A percentile compares a stretch with the other conserved stretches of the same genome.
These are phyloP conservation scores for Chlamydomonas applanata DNA, from an alignment of 139 green algal species.

Conservation along the genomic window DNA sequence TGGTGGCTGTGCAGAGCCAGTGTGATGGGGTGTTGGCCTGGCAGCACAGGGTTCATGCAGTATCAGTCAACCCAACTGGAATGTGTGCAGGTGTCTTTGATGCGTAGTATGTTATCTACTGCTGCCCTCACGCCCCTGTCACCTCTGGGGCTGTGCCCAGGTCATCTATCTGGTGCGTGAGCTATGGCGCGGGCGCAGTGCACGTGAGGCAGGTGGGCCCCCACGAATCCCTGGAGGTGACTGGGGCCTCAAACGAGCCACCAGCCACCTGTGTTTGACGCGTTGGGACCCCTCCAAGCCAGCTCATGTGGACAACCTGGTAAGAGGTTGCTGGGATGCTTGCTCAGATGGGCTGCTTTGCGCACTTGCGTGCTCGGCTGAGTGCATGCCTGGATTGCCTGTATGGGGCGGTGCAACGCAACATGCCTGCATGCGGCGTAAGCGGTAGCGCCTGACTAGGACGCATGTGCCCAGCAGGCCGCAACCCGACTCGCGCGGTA, in stretches of 20 bases:
- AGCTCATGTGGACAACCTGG: slow-evolving; percentile 82
- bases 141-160: slow-evolving; percentile 9
- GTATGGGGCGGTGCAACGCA: no score
- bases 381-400: no score
- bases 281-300: slow-evolving; percentile 65
- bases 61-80: no score
- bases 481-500: no score
- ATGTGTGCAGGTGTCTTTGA: no score
- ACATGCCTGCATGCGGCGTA: no score
- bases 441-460: no score
- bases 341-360: background rate
- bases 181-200: slow-evolving; percentile 65
- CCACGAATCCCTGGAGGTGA: slow-evolving; percentile 37
- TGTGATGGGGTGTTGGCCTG: slow-evolving; percentile 48
- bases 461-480: no score
- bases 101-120: no score
- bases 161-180: slow-evolving; percentile 50
- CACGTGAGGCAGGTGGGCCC: slow-evolving; percentile 11
- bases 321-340: slow-evolving; percentile 23
- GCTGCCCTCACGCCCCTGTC: no score
- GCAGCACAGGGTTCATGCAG: background rate
- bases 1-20: slow-evolving; percentile 22
- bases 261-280: slow-evolving; percentile 67
- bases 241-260: slow-evolving; percentile 68
- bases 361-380: no score